phyloP scores from a whole-genome alignment of 1,284 basidiomycete species.

The Amylostereum areolatum region DNA sequence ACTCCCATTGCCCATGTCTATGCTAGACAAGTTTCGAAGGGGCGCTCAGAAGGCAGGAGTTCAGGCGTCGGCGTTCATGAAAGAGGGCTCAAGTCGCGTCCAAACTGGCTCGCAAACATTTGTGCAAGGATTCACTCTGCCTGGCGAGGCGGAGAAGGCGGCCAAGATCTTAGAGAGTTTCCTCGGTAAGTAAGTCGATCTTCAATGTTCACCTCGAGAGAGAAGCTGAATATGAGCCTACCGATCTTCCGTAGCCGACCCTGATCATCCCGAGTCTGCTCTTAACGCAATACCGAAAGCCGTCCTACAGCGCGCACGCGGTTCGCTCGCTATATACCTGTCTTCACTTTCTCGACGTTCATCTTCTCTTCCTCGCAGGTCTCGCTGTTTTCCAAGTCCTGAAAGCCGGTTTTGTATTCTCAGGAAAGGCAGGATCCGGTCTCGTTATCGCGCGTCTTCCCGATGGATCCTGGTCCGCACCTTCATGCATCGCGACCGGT shows the following conservation, averaged over 20 bases:
- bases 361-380: slow-evolving; percentile 38
- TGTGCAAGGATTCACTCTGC: slow-evolving; percentile 79
- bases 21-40: slow-evolving; percentile 75
- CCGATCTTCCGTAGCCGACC: slow-evolving; percentile 61
- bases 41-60: slow-evolving; percentile 78
- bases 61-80: slow-evolving; percentile 72
- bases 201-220: background rate
- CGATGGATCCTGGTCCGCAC: slow-evolving; percentile 96
- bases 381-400: slow-evolving; percentile 95
- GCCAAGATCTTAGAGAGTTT: slow-evolving; percentile 88
- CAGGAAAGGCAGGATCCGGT: slow-evolving; percentile 92
- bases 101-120: slow-evolving; percentile 70
- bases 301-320: slow-evolving; percentile 85
- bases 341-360: slow-evolving; percentile 1
- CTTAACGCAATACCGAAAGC: slow-evolving; percentile 95
- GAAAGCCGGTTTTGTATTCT: slow-evolving; percentile 94
- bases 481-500: slow-evolving; percentile 96
- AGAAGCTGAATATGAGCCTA: background rate
- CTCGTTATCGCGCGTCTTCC: slow-evolving; percentile 91
- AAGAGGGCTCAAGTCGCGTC: slow-evolving; percentile 57
- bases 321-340: slow-evolving; percentile 32
- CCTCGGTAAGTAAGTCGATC: slow-evolving; percentile 55
- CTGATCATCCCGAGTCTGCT: slow-evolving; percentile 82
- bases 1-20: slow-evolving; percentile 33
- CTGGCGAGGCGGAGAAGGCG: slow-evolving; percentile 86